Evolutionary conservation across 495 filamentous ascomycete species (phyloP), one percentile per base, ranked within the genome.

Genomic region (Penicillium waksmanii): DNA sequence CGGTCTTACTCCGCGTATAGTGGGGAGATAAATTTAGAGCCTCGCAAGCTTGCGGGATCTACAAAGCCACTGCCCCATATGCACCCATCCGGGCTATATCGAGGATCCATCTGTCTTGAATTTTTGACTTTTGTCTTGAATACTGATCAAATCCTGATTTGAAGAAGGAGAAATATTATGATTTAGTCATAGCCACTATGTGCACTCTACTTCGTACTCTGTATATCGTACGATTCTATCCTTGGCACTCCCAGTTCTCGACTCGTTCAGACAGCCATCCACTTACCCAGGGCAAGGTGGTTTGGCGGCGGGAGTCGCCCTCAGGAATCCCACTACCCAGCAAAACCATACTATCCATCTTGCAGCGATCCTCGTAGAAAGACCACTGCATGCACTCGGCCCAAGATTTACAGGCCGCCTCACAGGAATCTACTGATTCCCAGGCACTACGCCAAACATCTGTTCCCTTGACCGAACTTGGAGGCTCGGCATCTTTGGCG

Each of bases 371-470:
- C 19, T 68, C 68, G 19, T 68, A 68, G 58, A 66, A 71, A 44
- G 55, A 63, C 68, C 68, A 71, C 56, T 71, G 68, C 19, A 71
- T 63, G 17, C 68, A 71, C 13, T 66, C 61, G 2, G 60, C 53
- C 68, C 68, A 71, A n/a, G 63, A 21, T 10, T 56, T 34, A 33
- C 68, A 71, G 17, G 68, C 68, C 5, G 61, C 61, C 50, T 71
- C 63, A 27, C 68, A 71, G 3, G 61, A 51, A 42, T 71, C 68
- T 18, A 66, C 66, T 1, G 68, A 71, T 57, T 59, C 5, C 66
- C 68, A 68, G 13, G 61, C 61, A 56, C 51, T 60, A 21, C 53
- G 57, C 66, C 65, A 71, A 17, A 43, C 42, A n/a, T 64, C 57
- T 21, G 34, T 46, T 8, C 55, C 58, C 42, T 58, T 61, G 53